Percentiles rank a stretch among this genome's conserved stretches.
Evolutionary conservation across 257 asterid species (phyloP).

Genomic region (Nyctanthes arbortristis): DNA sequence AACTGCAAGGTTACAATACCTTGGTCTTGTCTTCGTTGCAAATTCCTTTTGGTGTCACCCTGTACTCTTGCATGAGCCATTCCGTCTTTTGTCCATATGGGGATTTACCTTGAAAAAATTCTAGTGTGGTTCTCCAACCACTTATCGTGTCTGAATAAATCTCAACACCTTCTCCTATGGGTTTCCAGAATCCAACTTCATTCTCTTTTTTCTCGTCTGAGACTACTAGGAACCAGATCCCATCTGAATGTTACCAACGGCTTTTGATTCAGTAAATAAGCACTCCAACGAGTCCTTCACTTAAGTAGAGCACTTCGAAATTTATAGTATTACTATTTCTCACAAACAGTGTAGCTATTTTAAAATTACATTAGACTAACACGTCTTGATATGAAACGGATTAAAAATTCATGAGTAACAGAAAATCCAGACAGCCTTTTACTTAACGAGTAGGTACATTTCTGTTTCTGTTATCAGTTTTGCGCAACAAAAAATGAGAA

Average conservation of each 20-base stretch:
- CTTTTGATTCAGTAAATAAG: too few relatives aligned
- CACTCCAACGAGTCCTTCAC: too few relatives aligned
- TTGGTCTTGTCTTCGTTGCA: slow-evolving; percentile 26
- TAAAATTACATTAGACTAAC: background rate
- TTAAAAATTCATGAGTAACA: too few relatives aligned
- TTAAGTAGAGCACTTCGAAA: slow-evolving; percentile 5
- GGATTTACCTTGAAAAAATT: slow-evolving; percentile 42
- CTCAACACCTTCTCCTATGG: slow-evolving; percentile 45
- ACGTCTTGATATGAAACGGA: background rate
- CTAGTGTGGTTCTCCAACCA: slow-evolving; percentile 65
- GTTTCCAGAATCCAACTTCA: slow-evolving; percentile 53
- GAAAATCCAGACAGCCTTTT: too few relatives aligned
- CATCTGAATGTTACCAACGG: slow-evolving; percentile 37
- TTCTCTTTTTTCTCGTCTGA: slow-evolving; percentile 37
- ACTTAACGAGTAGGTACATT: too few relatives aligned
- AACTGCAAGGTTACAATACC: slow-evolving; percentile 35
- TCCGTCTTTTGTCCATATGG: slow-evolving; percentile 37
- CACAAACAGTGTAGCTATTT: too few relatives aligned
- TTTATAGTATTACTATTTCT: too few relatives aligned
- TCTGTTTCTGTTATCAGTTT: too few relatives aligned
- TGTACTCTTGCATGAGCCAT: slow-evolving; percentile 69
- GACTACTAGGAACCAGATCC: slow-evolving; percentile 48
- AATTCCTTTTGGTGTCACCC: slow-evolving; percentile 29
- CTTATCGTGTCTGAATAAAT: slow-evolving; percentile 40
- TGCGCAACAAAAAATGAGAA: too few relatives aligned